phyloP scores from a whole-genome alignment of 2,329 filamentous ascomycete genomes.

The Cladosporium sp. region DNA sequence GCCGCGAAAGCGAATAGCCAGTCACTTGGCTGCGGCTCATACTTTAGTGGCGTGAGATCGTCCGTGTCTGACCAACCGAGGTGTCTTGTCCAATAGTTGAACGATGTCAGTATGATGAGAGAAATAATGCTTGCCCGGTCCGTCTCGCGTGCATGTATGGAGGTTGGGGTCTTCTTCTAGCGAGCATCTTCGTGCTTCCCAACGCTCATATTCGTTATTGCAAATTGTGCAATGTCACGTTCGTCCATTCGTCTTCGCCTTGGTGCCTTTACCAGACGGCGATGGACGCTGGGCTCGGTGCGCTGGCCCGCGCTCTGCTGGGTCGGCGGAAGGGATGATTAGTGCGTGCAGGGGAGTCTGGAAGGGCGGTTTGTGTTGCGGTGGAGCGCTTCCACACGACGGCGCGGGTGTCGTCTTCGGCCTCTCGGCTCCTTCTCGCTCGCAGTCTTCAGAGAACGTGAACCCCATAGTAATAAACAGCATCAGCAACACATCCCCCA shows the following conservation, averaged over 20 bases:
- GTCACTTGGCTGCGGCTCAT: conserved; percentile 3
- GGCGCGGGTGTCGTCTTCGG: not conserved
- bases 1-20: not conserved
- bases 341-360: not conserved
- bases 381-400: not conserved
- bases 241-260: not conserved
- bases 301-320: not conserved
- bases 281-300: not conserved
- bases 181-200: not conserved
- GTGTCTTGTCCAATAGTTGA: not conserved
- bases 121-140: too few species aligned
- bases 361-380: not conserved
- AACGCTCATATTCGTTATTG: not conserved
- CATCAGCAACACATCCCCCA: not conserved
- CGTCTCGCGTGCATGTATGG: not conserved
- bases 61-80: not conserved
- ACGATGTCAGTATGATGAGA: not conserved
- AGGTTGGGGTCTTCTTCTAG: not conserved
- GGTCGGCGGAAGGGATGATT: not conserved
- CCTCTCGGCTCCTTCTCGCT: conserved; percentile 3
- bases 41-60: not conserved
- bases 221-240: too few species aligned
- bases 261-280: not conserved
- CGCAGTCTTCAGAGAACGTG: conserved; percentile 1
- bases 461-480: not conserved